Percentiles rank a stretch among this genome's conserved stretches.
These are phyloP conservation scores for Pythium graminicola DNA, from an alignment of 352 stramenopile species.

Conservation along the genomic window DNA sequence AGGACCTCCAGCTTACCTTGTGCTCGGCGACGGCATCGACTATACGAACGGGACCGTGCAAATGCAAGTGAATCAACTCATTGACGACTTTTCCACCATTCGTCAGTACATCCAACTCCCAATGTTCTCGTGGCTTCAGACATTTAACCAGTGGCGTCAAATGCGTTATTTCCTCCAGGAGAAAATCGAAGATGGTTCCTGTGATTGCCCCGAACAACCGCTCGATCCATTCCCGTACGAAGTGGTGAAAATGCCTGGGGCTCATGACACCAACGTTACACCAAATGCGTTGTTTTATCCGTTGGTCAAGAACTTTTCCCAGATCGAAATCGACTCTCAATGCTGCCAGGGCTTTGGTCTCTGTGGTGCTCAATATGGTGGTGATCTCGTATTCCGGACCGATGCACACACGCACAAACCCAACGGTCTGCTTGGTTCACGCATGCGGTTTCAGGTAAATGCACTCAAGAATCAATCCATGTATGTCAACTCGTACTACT, in stretches of 20 bases:
- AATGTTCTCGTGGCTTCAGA: slow-evolving; percentile 85
- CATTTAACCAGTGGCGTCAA: slow-evolving; percentile 84
- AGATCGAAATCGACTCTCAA: slow-evolving; percentile 82
- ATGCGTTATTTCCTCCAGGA: slow-evolving; percentile 74
- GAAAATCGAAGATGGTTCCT: slow-evolving; percentile 50
- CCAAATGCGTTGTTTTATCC: slow-evolving; percentile 69
- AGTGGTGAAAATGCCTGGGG: slow-evolving; percentile 20
- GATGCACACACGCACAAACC: slow-evolving; percentile 7
- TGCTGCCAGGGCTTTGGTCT: slow-evolving; percentile 86
- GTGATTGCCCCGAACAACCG: slow-evolving; percentile 68
- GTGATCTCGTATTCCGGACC: slow-evolving; percentile 70
- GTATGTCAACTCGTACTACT: slow-evolving; percentile 89
- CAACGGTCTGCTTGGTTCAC: slow-evolving; percentile 58
- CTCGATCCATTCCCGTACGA: slow-evolving; percentile 81
- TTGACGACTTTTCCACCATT: slow-evolving; percentile 66
- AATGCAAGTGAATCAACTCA: slow-evolving; percentile 51
- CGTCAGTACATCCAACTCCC: slow-evolving; percentile 74
- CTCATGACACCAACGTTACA: slow-evolving; percentile 35
- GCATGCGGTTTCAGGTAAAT: slow-evolving; percentile 83
- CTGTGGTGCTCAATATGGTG: slow-evolving; percentile 81
- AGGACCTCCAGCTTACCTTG: slow-evolving; percentile 83
- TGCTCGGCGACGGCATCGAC: slow-evolving; percentile 44
- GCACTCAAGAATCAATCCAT: slow-evolving; percentile 83
- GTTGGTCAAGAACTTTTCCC: slow-evolving; percentile 78
- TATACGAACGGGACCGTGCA: slow-evolving; percentile 66